These are phyloP conservation scores for Fusarium zealandicum DNA, from an alignment of 2,329 filamentous ascomycete species.

Conservation along the genomic window DNA sequence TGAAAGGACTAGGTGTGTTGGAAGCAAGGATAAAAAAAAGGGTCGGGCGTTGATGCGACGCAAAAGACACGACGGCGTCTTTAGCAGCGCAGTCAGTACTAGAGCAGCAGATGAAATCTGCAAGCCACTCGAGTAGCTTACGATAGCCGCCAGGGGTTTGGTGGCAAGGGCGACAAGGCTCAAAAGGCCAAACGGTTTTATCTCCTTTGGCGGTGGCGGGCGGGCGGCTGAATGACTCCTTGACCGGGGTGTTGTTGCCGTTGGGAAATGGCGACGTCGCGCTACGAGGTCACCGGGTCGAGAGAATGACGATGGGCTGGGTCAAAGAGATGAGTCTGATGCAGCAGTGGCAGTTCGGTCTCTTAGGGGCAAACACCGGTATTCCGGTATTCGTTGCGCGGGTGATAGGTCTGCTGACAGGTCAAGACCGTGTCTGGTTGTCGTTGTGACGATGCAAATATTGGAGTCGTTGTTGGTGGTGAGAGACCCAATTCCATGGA, in stretches of 20 bases:
- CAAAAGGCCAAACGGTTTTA: slow-evolving; percentile 19
- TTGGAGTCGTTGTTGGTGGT: not conserved
- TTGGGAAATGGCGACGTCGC: slow-evolving; percentile 20
- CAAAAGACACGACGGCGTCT: not conserved
- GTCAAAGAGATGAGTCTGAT: slow-evolving; percentile 28
- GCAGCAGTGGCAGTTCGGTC: slow-evolving; percentile 12
- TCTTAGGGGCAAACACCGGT: slow-evolving; percentile 14
- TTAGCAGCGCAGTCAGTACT: not conserved
- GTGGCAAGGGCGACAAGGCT: slow-evolving; percentile 18
- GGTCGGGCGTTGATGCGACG: slow-evolving; percentile 1
- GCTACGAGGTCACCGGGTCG: slow-evolving; percentile 23
- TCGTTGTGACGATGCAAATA: slow-evolving; percentile 9
- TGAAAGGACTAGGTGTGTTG: slow-evolving; percentile 2
- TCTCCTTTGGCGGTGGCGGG: not conserved
- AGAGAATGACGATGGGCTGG: slow-evolving; percentile 4
- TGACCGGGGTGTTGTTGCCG: slow-evolving; percentile 11
- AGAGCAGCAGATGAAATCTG: slow-evolving; percentile 3
- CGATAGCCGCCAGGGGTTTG: slow-evolving; percentile 26
- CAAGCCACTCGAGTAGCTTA: slow-evolving; percentile 24
- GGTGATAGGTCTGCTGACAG: not conserved
- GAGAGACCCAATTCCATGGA: not conserved
- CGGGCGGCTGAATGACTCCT: slow-evolving; percentile 3
- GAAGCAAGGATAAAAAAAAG: slow-evolving; percentile 4
- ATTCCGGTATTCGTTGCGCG: not conserved
- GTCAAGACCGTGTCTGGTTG: no score